phyloP scores from a whole-genome alignment of 2,329 filamentous ascomycete species.

The Colletotrichum gloeosporioides region DNA sequence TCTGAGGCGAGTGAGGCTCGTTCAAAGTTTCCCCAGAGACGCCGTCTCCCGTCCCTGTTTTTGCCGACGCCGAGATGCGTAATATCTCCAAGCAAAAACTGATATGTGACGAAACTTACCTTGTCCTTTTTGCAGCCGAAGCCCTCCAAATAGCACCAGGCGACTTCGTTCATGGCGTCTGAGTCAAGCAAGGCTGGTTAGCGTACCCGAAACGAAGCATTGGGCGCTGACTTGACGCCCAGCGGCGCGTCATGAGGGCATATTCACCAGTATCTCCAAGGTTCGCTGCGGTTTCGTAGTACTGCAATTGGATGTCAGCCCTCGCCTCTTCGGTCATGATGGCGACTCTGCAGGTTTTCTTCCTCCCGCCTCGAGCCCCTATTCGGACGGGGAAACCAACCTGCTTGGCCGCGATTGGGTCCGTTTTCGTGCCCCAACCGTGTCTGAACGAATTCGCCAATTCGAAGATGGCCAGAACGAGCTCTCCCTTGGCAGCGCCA shows the following conservation, averaged over 20 bases:
- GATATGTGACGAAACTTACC: constrained; percentile 64
- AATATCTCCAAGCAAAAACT: constrained; percentile 25
- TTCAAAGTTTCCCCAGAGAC: background rate
- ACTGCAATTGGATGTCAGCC: constrained; percentile 54
- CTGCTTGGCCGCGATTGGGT: constrained; percentile 82
- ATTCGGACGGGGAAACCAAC: constrained; percentile 42
- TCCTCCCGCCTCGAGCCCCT: background rate
- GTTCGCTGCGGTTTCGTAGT: constrained; percentile 97
- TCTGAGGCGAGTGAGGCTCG: constrained; percentile 7
- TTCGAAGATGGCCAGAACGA: constrained; percentile 96
- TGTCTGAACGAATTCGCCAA: constrained; percentile 91
- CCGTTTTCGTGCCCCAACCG: constrained; percentile 89
- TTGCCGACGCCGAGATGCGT: background rate
- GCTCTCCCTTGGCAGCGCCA: constrained; percentile 92
- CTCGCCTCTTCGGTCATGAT: background rate
- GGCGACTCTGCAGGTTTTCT: background rate
- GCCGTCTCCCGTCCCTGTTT: background rate
- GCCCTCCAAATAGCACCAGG: constrained; percentile 96
- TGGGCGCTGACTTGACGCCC: constrained; percentile 8
- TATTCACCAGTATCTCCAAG: constrained; percentile 80
- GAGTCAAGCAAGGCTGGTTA: constrained; percentile 24
- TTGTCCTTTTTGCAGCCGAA: constrained; percentile 98
- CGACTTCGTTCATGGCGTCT: constrained; percentile 98
- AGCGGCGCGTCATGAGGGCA: background rate
- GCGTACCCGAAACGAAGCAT: background rate